These are phyloP conservation scores for Lathyrus oleraceus DNA, from an alignment of 306 rosid species.

Conservation along the genomic window DNA sequence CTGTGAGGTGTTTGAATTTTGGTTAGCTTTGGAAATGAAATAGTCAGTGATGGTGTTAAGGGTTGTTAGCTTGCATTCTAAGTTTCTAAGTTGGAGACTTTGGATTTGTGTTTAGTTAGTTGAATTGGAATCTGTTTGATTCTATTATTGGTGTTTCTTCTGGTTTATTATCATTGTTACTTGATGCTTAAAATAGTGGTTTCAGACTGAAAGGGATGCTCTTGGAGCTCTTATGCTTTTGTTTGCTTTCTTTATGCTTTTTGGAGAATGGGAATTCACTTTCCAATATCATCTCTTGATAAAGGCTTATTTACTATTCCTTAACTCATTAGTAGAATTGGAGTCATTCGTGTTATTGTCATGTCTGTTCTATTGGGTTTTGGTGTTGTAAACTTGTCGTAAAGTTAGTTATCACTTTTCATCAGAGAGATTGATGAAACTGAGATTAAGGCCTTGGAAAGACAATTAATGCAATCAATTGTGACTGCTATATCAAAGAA, in stretches of 20 bases:
- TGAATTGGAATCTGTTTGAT: slow-evolving; percentile 94
- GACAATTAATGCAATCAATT: slow-evolving; percentile 82
- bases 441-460: slow-evolving; percentile 76
- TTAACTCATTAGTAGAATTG: slow-evolving; percentile 93
- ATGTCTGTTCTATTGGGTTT: slow-evolving; percentile 95
- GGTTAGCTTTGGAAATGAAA: too few species aligned
- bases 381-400: slow-evolving; percentile 94
- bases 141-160: slow-evolving; percentile 74
- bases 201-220: slow-evolving; percentile 80
- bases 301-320: slow-evolving; percentile 95
- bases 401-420: slow-evolving; percentile 89
- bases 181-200: slow-evolving; percentile 78
- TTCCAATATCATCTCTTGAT: slow-evolving; percentile 91
- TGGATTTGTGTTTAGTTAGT: too few species aligned
- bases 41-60: too few species aligned
- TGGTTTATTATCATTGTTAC: slow-evolving; percentile 92
- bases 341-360: slow-evolving; percentile 90
- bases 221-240: slow-evolving; percentile 73
- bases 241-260: slow-evolving; percentile 39
- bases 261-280: slow-evolving; percentile 92
- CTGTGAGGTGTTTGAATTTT: too few species aligned
- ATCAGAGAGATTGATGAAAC: slow-evolving; percentile 87
- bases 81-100: too few species aligned
- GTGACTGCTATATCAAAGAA: slow-evolving; percentile 75
- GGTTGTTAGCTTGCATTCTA: too few species aligned